Conservation (phyloP, 2,329 filamentous ascomycete species). For the Macrophomina pseudophaseolina region DNA sequence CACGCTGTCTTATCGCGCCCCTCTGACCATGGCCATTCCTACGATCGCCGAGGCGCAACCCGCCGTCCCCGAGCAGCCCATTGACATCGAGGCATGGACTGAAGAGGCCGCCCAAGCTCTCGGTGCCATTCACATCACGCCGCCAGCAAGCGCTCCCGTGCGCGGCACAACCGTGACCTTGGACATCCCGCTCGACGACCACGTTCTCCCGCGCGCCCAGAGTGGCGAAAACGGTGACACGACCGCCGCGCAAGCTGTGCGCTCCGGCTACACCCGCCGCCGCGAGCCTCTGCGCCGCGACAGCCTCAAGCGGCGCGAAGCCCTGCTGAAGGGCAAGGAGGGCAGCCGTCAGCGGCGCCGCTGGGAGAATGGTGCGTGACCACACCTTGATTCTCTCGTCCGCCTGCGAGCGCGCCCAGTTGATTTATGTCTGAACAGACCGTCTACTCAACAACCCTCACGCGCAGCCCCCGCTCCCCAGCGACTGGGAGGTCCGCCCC, state of each 20-base stretch:
- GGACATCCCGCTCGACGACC: conserved; percentile 76
- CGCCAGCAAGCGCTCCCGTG: conserved; percentile 33
- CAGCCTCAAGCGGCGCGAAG: conserved; percentile 71
- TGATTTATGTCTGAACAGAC: conserved; percentile 58
- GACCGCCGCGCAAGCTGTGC: conserved; percentile 53
- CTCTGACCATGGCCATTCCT: conserved; percentile 3
- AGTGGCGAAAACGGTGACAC: conserved; percentile 37
- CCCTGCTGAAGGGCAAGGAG: conserved; percentile 85
- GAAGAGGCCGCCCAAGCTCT: conserved; percentile 52
- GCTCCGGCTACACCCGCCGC: conserved; percentile 54
- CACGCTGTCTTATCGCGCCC: conserved; percentile 11
- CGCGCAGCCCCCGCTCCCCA: conserved; percentile 77
- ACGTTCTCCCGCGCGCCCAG: conserved; percentile 38
- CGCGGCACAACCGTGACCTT: conserved; percentile 68
- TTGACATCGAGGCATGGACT: conserved; percentile 56
- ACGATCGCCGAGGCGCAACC: neutral
- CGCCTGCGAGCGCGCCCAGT: neutral
- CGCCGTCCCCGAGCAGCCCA: conserved; percentile 30
- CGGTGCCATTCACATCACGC: conserved; percentile 46
- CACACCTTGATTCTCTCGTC: neutral
- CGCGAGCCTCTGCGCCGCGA: conserved; percentile 63
- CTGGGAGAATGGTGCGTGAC: conserved; percentile 84
- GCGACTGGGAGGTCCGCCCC: conserved; percentile 82
- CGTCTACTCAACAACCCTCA: conserved; percentile 86
- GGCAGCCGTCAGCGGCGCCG: conserved; percentile 83